These are phyloP conservation scores for Lodderomyces beijingensis DNA, from an alignment of 1,139 yeast species.

Conservation along the genomic window DNA sequence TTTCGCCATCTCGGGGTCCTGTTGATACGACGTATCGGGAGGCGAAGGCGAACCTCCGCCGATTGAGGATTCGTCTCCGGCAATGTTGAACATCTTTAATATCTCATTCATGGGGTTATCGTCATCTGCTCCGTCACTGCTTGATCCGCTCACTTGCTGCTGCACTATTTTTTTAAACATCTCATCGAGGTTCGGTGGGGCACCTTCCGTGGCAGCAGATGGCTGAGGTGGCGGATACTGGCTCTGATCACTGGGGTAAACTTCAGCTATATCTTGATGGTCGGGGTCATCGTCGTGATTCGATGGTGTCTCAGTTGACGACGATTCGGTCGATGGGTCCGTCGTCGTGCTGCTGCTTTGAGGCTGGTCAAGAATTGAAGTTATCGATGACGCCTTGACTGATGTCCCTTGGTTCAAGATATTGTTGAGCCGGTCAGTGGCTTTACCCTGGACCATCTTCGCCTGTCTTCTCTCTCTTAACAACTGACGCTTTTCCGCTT, in stretches of 20 bases:
- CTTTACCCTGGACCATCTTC: conserved; percentile 58
- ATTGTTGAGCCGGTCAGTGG: conserved; percentile 49
- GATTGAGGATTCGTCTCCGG: conserved; percentile 14
- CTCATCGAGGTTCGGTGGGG: conserved; percentile 27
- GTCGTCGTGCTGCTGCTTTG: conserved; percentile 8
- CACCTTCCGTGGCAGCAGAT: conserved; percentile 9
- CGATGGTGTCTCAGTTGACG: neutral
- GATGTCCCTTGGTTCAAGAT: conserved; percentile 41
- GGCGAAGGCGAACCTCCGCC: conserved; percentile 8
- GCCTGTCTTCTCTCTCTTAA: conserved; percentile 70
- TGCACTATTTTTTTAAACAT: conserved; percentile 29
- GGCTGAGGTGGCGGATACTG: conserved; percentile 3
- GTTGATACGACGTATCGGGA: neutral
- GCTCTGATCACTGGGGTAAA: conserved; percentile 7
- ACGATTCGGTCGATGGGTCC: neutral
- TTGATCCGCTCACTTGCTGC: too few species aligned
- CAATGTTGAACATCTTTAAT: conserved; percentile 22
- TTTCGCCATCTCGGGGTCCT: conserved; percentile 20
- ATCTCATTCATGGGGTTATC: conserved; percentile 25
- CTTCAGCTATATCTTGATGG: conserved; percentile 18
- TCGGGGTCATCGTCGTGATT: conserved; percentile 28
- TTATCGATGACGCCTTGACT: conserved; percentile 26
- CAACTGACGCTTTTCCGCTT: conserved; percentile 59
- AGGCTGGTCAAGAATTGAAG: conserved; percentile 34
- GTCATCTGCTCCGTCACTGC: conserved; percentile 10